Conservation (phyloP, 2,329 filamentous ascomycete genomes). For the Fusarium mangiferae region DNA sequence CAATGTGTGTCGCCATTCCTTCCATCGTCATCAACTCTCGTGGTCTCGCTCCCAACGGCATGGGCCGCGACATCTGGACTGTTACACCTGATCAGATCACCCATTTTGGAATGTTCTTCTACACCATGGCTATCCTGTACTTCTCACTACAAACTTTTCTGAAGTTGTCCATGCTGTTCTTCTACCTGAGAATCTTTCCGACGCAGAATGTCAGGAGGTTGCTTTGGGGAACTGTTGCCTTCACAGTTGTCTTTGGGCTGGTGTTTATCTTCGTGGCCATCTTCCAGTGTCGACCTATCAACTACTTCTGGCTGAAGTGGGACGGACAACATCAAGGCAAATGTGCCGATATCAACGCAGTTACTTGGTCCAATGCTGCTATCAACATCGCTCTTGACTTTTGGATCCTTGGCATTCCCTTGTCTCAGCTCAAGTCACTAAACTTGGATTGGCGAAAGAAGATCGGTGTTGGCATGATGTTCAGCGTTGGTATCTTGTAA, state of each 20-base stretch:
- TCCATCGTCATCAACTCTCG: slow-evolving; percentile 46
- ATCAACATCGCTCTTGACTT: slow-evolving; percentile 64
- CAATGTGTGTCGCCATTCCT: slow-evolving; percentile 44
- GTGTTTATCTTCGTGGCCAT: slow-evolving; percentile 56
- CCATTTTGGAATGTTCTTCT: slow-evolving; percentile 56
- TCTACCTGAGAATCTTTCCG: slow-evolving; percentile 67
- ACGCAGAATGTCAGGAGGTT: slow-evolving; percentile 49
- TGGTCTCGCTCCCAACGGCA: slow-evolving; percentile 52
- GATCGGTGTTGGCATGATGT: slow-evolving; percentile 61
- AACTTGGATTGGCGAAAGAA: slow-evolving; percentile 61
- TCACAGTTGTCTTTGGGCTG: slow-evolving; percentile 53
- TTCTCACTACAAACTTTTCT: slow-evolving; percentile 58
- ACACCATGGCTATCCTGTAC: slow-evolving; percentile 57
- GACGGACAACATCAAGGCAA: slow-evolving; percentile 57
- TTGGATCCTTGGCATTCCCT: slow-evolving; percentile 62
- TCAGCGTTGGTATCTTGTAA: slow-evolving; percentile 60
- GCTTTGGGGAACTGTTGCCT: slow-evolving; percentile 55
- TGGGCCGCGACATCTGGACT: slow-evolving; percentile 64
- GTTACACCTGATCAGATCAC: slow-evolving; percentile 54
- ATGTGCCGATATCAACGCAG: slow-evolving; percentile 61
- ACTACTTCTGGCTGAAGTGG: slow-evolving; percentile 65
- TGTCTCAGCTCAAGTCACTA: slow-evolving; percentile 56
- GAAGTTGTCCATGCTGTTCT: slow-evolving; percentile 63
- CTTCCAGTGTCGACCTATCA: slow-evolving; percentile 63
- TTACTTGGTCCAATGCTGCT: slow-evolving; percentile 63